phyloP scores from a whole-genome alignment of 2,329 filamentous ascomycete genomes.

The Alternaria arborescens region DNA sequence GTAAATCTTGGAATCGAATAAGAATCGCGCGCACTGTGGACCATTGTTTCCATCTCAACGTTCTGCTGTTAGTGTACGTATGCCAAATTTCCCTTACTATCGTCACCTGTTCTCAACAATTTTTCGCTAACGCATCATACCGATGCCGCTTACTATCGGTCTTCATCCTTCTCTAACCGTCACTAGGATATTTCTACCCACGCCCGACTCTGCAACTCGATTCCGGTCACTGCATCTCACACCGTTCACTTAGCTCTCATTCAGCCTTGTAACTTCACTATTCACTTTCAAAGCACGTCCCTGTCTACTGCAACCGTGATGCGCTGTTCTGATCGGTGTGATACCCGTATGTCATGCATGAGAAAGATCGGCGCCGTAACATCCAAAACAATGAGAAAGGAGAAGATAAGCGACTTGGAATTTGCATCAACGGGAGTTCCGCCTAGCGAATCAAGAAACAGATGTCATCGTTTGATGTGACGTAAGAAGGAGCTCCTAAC shows the following conservation, averaged over 20 bases:
- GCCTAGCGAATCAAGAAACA: background rate
- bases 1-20: background rate
- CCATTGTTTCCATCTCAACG: background rate
- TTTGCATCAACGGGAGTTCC: background rate
- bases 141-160: conserved; percentile 10
- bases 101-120: background rate
- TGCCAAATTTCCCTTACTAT: too few species aligned
- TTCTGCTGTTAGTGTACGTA: background rate
- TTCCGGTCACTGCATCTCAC: background rate
- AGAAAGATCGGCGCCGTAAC: background rate
- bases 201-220: background rate
- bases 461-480: background rate
- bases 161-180: background rate
- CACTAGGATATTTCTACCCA: background rate
- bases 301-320: background rate
- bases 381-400: background rate
- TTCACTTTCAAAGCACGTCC: background rate
- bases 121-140: background rate
- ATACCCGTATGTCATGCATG: conserved; percentile 1
- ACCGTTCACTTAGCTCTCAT: conserved; percentile 1
- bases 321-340: conserved; percentile 1
- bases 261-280: background rate
- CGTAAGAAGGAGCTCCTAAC: background rate
- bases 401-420: background rate
- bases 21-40: background rate